These are phyloP conservation scores for Thoreauomyces humboldtii DNA, from an alignment of 192 early-diverging fungal genomes.

Conservation along the genomic window DNA sequence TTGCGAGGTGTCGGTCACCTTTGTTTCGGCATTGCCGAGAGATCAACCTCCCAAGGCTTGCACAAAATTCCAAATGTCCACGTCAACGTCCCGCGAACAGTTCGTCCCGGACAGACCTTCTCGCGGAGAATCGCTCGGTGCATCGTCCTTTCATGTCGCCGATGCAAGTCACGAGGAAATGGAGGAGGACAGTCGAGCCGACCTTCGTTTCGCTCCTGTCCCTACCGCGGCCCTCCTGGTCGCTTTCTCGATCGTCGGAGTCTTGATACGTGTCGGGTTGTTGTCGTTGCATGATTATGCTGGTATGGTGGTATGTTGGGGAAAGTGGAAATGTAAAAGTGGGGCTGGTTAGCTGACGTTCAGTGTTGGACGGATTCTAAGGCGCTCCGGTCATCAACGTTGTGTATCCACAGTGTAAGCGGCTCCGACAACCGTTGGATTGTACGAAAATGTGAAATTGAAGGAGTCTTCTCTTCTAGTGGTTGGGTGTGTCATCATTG, in stretches of 20 bases:
- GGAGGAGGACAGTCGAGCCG: no score
- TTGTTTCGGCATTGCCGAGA: no score
- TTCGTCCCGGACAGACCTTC: no score
- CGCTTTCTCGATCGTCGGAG: slow-evolving; percentile 20
- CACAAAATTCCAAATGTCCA: no score
- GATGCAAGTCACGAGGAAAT: no score
- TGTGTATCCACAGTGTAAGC: slow-evolving; percentile 31
- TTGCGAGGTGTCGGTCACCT: no score
- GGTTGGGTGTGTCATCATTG: slow-evolving; percentile 36
- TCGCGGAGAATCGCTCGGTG: no score
- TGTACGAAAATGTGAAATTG: background rate
- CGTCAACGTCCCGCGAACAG: no score
- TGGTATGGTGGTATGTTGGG: slow-evolving; percentile 3
- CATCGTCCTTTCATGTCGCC: no score
- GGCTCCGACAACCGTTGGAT: no score
- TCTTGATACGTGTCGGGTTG: slow-evolving; percentile 19
- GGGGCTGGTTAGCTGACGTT: background rate
- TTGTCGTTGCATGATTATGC: slow-evolving; percentile 17
- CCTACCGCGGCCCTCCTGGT: slow-evolving; percentile 2
- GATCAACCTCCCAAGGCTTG: no score
- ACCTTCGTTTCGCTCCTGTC: no score
- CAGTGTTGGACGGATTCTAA: background rate
- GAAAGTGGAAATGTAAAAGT: background rate
- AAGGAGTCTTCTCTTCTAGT: background rate
- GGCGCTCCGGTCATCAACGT: slow-evolving; percentile 18